Conservation (phyloP, 2,329 filamentous ascomycete genomes). For the Cladosporium sp. region DNA sequence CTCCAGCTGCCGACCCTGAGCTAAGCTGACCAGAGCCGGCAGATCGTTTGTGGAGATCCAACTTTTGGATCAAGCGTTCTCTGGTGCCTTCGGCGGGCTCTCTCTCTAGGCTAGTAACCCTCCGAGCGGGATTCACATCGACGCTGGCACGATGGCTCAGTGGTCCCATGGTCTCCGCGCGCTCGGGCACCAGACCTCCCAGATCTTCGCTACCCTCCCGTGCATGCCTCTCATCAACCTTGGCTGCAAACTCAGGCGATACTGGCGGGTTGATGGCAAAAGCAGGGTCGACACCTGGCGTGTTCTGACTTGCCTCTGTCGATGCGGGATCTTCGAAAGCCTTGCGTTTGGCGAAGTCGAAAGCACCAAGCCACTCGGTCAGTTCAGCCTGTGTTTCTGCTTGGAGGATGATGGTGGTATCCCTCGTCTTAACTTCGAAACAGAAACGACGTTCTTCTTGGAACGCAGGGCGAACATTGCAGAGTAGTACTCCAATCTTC, state of each 20-base stretch:
- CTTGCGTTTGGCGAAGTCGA: slow-evolving; percentile 89
- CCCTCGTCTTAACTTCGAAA: slow-evolving; percentile 98
- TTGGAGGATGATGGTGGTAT: slow-evolving; percentile 80
- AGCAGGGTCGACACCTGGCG: slow-evolving; percentile 59
- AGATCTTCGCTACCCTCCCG: slow-evolving; percentile 51
- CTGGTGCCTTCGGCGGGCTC: slow-evolving; percentile 66
- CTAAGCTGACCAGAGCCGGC: slow-evolving; percentile 40
- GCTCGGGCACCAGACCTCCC: slow-evolving; percentile 60
- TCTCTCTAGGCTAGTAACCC: slow-evolving; percentile 45
- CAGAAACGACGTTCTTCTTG: slow-evolving; percentile 93
- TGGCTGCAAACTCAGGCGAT: slow-evolving; percentile 85
- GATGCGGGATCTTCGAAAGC: slow-evolving; percentile 70
- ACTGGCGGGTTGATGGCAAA: slow-evolving; percentile 89
- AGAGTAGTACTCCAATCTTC: slow-evolving; percentile 89
- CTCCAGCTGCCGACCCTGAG: slow-evolving; percentile 48
- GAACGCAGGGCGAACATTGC: slow-evolving; percentile 84
- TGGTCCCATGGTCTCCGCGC: slow-evolving; percentile 27
- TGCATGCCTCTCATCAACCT: slow-evolving; percentile 62
- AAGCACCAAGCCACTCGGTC: slow-evolving; percentile 90
- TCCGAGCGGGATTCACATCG: slow-evolving; percentile 54
- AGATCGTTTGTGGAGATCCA: slow-evolving; percentile 81
- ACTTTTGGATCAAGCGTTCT: slow-evolving; percentile 86
- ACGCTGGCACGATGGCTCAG: slow-evolving; percentile 62
- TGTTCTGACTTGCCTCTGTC: slow-evolving; percentile 39
- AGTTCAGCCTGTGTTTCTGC: slow-evolving; percentile 88